Evolutionary conservation across 164 flowering plant genomes (phyloP), one percentile per base, ranked within the genome.

Genomic region (Vitis amurensis): DNA sequence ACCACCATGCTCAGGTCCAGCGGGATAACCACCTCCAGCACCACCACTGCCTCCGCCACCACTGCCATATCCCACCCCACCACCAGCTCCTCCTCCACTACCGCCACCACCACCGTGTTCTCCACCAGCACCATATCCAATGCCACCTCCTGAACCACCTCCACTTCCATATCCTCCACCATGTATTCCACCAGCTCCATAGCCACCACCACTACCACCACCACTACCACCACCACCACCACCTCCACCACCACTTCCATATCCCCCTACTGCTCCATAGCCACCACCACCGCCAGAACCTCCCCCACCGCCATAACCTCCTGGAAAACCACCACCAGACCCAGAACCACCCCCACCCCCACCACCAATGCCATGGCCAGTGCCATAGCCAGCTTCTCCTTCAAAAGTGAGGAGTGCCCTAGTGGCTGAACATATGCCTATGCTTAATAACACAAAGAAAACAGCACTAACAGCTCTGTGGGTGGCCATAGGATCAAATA

Each of bases 401-500:
- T 61, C 79, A 50, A 67, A 10, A n/a, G 70, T 67, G 50, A 78
- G 56, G 69, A 81, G 80, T 2, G 70, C 60, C 57, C 81, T 78
- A 66, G 78, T 55, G 29, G 82, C 80, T n/a, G 72, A 68, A 61
- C 81, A 73, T 47, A 69, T 31, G 48, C 73, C 77, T 30, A 78
- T 3, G 19, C 76, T 55, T 7, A 78, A 51, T 17, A 76, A 61
- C 52, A 78, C 71, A 11, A 74, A 71, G 71, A 74, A 74, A 50
- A 69, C 68, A 59, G 53, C 11, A 44, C 48, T 17, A 16, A 37
- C 9, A 64, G 47, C 60, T 69, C 65, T 68, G 57, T 71, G 69
- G 15, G 69, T 64, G 53, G 72, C 79, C 81, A 76, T 76, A 51
- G 30, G 17, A 65, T 37, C 5, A 37, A 37, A 37, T 6, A 37